Base-by-base conservation (phyloP, 2,329 filamentous ascomycete genomes). In the Saccharata proteae region DNA sequence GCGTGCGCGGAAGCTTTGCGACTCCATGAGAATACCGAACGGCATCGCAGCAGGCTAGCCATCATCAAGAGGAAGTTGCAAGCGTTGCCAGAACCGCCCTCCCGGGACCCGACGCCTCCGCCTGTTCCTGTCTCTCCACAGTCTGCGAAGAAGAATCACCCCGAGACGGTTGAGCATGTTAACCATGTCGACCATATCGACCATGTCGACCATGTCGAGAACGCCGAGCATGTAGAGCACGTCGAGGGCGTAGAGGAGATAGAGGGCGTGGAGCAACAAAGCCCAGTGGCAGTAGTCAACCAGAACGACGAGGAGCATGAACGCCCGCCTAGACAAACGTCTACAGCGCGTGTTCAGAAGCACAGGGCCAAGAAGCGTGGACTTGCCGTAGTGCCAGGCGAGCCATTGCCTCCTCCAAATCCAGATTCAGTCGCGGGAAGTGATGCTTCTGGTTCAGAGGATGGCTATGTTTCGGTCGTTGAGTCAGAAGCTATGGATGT, bases 21-120 rank as follows among this genome's bases (percentile, higher is more conserved):
- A 14, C 52, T 74, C 15, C 65, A 65, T 48, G 69, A 74, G 47
- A 65, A 69, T 24, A 64, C 70, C 5, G 61, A 72, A 46, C 64
- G 67, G 42, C 67, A 73, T 45, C 62, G 66, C 41, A 65, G 66
- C 40, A 64, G 71, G 27, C 52, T 77, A 29, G 64, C 63, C 30
- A 65, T 67, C 35, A 76, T 78, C 43, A 69, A 65, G 35, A 62
- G 65, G 43, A 77, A 77, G 52, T 62, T 78, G 13, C 64, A 74
- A 38, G 65, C 69, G 8, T 62, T 77, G 28, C 71, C 73, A 2
- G 64, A 70, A 48, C 73, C 71, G 12, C 65, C 69, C 3, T 73
- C 69, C 13, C 62, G 68, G 40, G 73, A 76, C 41, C 68, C 72
- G n/a, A 71, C 69, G 2, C 70, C 67, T 19, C 52, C 50, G 3